Base-by-base conservation (phyloP, 2,329 filamentous ascomycete species). In the Fusarium pilosicola region DNA sequence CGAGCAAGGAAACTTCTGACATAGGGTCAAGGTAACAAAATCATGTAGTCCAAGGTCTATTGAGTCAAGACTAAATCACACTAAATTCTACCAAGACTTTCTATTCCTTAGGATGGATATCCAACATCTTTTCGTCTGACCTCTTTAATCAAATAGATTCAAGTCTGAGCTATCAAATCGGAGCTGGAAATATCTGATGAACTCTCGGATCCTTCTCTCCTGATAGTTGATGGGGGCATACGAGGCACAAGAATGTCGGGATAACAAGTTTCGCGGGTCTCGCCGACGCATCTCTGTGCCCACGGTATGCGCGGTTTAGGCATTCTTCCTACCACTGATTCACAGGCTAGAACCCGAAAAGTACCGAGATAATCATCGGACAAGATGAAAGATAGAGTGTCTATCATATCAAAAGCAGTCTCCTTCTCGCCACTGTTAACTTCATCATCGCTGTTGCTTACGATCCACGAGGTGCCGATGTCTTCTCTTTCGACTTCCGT, bases 401-500 rank as follows among this genome's bases (percentile, higher is more conserved):
- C 24, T 4, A 74, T n/a, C 36, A 71, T 46, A n/a, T 55, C 26
- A 56, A 75, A 57, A 12, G 32, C 26, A 18, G 24, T 45, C 7
- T 34, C 12, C 5, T 32, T 46, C 22, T 49, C 26, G 15, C 28
- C 28, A 7, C 46, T 26, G 4, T 30, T 8, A 1, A 28, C 30
- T 26, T 58, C 36, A 7, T 55, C 54, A 1, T 45, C 15, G 9
- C 24, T 34, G 5, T 49, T 20, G 9, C 36, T 46, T 6, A 62
- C 15, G 2, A 15, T 8, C 68, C 60, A 74, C 3, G 18, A 13
- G 17, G 22, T 10, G 4, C 56, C 56, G 2, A 69, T 51, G 2
- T 74, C 72, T 12, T 63, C 48, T 12, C 17, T 26, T 10, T 60
- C 60, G 10, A 69, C 71, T 60, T 74, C 68, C 0, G 57, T 51